phyloP scores from a whole-genome alignment of 164 flowering plant genomes.

The Stephania cephalantha region DNA sequence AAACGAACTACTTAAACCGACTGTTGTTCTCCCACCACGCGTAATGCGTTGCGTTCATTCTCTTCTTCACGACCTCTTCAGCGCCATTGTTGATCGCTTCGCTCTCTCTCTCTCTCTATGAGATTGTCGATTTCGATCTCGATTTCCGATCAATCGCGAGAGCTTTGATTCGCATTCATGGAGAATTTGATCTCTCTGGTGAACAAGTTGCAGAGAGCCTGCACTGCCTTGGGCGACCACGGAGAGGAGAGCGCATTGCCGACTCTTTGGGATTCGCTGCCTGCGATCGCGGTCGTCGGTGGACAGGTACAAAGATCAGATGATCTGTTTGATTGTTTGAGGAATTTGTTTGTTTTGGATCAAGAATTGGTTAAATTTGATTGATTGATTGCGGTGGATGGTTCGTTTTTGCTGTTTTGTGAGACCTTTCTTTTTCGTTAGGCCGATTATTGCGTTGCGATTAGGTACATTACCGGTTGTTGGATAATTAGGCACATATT shows the following conservation, averaged over 20 bases:
- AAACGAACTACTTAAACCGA: background rate
- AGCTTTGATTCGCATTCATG: conserved; percentile 25
- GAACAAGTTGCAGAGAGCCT: conserved; percentile 85
- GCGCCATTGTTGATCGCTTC: background rate
- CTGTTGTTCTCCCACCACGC: background rate
- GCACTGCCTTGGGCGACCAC: conserved; percentile 86
- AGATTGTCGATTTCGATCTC: background rate
- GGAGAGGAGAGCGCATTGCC: conserved; percentile 86
- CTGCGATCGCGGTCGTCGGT: conserved; percentile 93
- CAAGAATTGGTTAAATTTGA: background rate
- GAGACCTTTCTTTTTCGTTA: background rate
- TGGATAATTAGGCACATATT: no score
- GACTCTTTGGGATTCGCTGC: conserved; percentile 92
- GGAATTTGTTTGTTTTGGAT: background rate
- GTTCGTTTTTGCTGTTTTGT: background rate
- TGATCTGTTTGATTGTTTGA: conserved; percentile 1
- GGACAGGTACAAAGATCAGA: conserved; percentile 60
- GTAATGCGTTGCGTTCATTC: background rate
- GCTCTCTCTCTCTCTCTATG: background rate
- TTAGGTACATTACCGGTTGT: no score
- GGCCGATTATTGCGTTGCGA: no score
- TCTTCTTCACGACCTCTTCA: background rate
- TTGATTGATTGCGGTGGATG: background rate
- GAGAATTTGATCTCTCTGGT: conserved; percentile 74
- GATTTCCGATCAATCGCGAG: background rate